Conservation (phyloP, 2,329 filamentous ascomycete genomes). For the Aspergillus terreus region DNA sequence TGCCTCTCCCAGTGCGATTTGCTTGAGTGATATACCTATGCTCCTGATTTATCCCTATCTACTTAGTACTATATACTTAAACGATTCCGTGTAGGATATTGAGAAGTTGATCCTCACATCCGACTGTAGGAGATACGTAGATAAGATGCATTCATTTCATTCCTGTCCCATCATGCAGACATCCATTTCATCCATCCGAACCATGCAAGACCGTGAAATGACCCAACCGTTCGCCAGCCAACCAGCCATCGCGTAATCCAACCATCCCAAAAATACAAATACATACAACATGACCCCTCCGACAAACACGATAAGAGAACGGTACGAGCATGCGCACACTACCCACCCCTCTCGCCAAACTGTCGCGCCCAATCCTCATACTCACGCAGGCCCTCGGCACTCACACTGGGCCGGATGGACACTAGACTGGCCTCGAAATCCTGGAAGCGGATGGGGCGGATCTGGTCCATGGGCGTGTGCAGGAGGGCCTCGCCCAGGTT, state of each 20-base stretch:
- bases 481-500: conserved; percentile 86
- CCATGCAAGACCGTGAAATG: background rate
- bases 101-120: background rate
- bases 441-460: conserved; percentile 74
- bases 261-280: background rate
- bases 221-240: background rate
- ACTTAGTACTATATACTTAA: background rate
- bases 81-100: background rate
- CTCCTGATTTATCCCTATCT: too few relatives aligned
- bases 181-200: background rate
- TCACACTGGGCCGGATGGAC: conserved; percentile 87
- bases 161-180: background rate
- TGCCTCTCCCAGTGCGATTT: too few relatives aligned
- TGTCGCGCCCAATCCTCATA: conserved; percentile 94
- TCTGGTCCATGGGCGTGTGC: conserved; percentile 90
- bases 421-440: conserved; percentile 82
- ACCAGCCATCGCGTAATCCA: background rate
- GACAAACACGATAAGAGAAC: background rate
- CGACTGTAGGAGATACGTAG: background rate
- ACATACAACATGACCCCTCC: background rate
- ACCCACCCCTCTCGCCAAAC: conserved; percentile 89
- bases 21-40: too few relatives aligned
- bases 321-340: conserved; percentile 1
- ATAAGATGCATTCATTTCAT: too few relatives aligned
- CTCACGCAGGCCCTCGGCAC: conserved; percentile 74